Percentiles rank a stretch among this genome's conserved stretches.
phyloP scores from a whole-genome alignment of 2,329 filamentous ascomycete species.

The Polytolypa hystricis region DNA sequence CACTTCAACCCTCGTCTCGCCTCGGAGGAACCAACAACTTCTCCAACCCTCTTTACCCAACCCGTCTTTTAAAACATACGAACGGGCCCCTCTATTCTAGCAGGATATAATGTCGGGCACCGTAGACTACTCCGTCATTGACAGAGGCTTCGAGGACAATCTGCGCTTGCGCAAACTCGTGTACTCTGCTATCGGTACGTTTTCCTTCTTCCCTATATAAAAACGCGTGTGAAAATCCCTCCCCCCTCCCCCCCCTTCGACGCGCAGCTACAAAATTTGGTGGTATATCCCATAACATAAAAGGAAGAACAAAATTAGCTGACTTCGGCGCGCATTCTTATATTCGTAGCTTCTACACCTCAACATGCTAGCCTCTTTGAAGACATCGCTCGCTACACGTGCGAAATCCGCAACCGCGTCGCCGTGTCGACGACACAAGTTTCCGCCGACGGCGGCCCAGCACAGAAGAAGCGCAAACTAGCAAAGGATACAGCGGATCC shows the following conservation, averaged over 20 bases:
- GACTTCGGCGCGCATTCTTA: too few relatives aligned
- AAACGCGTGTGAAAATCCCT: too few relatives aligned
- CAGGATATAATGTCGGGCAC: too few relatives aligned
- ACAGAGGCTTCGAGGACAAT: slow-evolving; percentile 31
- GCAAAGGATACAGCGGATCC: slow-evolving; percentile 23
- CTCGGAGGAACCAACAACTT: too few relatives aligned
- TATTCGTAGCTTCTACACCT: slow-evolving; percentile 23
- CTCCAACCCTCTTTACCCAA: too few relatives aligned
- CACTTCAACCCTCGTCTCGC: too few relatives aligned
- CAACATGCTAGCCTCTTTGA: slow-evolving; percentile 34
- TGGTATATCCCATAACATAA: not conserved
- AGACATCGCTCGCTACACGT: slow-evolving; percentile 39
- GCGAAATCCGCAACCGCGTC: slow-evolving; percentile 21
- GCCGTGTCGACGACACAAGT: slow-evolving; percentile 14
- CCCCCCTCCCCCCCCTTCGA: too few relatives aligned
- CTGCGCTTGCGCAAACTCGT: slow-evolving; percentile 29
- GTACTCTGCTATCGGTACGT: slow-evolving; percentile 34
- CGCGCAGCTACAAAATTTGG: too few relatives aligned
- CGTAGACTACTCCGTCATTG: slow-evolving; percentile 17
- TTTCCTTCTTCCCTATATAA: slow-evolving; percentile 8
- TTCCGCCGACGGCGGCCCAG: slow-evolving; percentile 22
- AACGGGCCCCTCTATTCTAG: too few relatives aligned
- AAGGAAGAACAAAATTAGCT: slow-evolving; percentile 2
- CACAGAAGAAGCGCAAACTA: slow-evolving; percentile 41
- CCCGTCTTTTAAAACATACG: too few relatives aligned